A percentile compares a stretch with the other conserved stretches of the same genome.
These are phyloP conservation scores for Claviceps pusilla DNA, from an alignment of 2,329 filamentous ascomycete species.

Conservation along the genomic window DNA sequence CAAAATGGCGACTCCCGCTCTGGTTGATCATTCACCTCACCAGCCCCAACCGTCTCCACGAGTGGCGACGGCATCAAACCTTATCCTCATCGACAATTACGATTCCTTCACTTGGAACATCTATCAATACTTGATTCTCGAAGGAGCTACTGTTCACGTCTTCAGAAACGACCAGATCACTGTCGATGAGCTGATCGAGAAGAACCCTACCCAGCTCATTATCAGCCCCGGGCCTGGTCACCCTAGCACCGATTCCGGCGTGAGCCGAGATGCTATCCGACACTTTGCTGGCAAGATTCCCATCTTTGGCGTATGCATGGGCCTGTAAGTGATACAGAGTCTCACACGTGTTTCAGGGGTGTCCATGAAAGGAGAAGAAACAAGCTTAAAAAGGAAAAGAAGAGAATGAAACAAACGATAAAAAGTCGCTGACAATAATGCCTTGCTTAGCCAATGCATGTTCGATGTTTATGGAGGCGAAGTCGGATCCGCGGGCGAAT, in stretches of 20 bases:
- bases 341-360: not conserved
- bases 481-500: conserved; percentile 86
- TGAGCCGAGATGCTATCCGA: conserved; percentile 81
- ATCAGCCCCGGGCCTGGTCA: conserved; percentile 92
- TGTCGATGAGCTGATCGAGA: conserved; percentile 65
- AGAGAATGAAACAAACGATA: no score
- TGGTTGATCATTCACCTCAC: conserved; percentile 72
- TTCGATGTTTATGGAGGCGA: conserved; percentile 84
- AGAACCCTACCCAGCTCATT: conserved; percentile 83
- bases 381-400: no score
- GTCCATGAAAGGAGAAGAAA: not conserved
- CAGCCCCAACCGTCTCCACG: conserved; percentile 61
- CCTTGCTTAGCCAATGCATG: conserved; percentile 62
- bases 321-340: conserved; percentile 46
- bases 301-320: conserved; percentile 96
- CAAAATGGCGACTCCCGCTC: conserved; percentile 32
- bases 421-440: not conserved
- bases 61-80: conserved; percentile 68
- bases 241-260: conserved; percentile 76
- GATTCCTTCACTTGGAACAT: conserved; percentile 99
- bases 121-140: conserved; percentile 94
- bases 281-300: conserved; percentile 92
- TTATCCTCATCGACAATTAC: conserved; percentile 96
- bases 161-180: conserved; percentile 85
- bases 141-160: conserved; percentile 81